A percentile compares a stretch with the other conserved stretches of the same genome.
phyloP scores from a whole-genome alignment of 305 asterid genomes.

The Fraxinus greggii region DNA sequence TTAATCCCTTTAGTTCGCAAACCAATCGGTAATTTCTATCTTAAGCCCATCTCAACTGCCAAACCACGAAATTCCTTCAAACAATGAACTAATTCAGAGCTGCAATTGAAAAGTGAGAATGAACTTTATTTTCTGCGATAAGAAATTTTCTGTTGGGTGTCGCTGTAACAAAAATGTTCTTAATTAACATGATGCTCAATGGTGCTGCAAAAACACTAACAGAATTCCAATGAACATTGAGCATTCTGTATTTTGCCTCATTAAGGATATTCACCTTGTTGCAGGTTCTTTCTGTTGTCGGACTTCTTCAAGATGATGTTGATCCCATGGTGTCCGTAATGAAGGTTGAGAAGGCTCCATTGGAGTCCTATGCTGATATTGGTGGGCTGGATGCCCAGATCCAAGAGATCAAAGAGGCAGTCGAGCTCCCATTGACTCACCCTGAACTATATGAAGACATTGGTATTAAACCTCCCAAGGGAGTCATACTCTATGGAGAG shows the following conservation, averaged over 20 bases:
- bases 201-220: not conserved
- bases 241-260: not conserved
- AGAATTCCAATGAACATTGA: not conserved
- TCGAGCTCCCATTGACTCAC: slow-evolving; percentile 90
- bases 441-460: slow-evolving; percentile 94
- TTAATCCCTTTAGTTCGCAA: not conserved
- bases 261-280: slow-evolving; percentile 19
- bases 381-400: slow-evolving; percentile 97
- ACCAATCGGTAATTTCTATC: not conserved
- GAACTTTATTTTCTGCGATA: not conserved
- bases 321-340: slow-evolving; percentile 98
- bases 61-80: not conserved
- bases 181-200: not conserved
- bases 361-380: slow-evolving; percentile 96
- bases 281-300: slow-evolving; percentile 95
- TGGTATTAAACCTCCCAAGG: slow-evolving; percentile 91
- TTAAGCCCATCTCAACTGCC: not conserved
- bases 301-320: slow-evolving; percentile 92
- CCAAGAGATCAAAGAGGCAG: slow-evolving; percentile 97
- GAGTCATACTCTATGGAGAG: slow-evolving; percentile 94
- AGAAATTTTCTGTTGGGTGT: not conserved
- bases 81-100: not conserved
- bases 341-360: slow-evolving; percentile 98
- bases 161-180: not conserved
- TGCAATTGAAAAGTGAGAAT: not conserved